Evolutionary conservation across 495 filamentous ascomycete genomes (phyloP), one percentile per base, ranked within the genome.

Genomic region (Penicillium angulare): DNA sequence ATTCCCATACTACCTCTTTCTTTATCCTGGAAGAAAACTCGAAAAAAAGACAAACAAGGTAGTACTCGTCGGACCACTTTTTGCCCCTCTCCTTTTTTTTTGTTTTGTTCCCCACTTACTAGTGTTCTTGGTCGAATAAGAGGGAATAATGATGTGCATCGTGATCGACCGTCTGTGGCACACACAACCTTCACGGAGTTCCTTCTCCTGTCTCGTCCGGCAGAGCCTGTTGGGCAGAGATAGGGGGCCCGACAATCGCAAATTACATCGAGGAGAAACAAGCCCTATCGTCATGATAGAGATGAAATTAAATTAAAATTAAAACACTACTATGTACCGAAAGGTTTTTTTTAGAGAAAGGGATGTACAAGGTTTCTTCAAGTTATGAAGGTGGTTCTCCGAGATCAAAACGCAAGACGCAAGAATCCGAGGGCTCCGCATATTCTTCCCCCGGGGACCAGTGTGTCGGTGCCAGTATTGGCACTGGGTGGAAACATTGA

Each of bases 351-450:
- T 17, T 12, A 15, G 35, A 32, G 38, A 36, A 29, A 50, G 41
- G 47, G 36, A 56, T 53, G 47, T n/a, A 44, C 39, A 42, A 53
- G 34, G 38, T 47, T 53, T 32, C 38, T 49, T 49, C 42, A 45
- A 53, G 41, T 32, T 42, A 42, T 44, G 49, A 24, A 27, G 34
- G 32, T n/a, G n/a, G n/a, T n/a, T 41, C 22, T 34, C 41, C 12
- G 17, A 50, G 58, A 59, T 56, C 58, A 52, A 64, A 64, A 59
- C 55, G 53, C 61, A 53, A n/a, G 29, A 40, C 8, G 18, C 21
- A 46, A 26, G 52, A 58, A 65, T 63, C 55, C 50, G 53, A 52
- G 50, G 55, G 59, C 60, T 66, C 65, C 68, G 62, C 57, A 63
- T 54, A 45, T 48, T 51, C 49, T 57, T 35, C 20, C 61, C 60